These are phyloP conservation scores for Nelumbo lutea DNA, from an alignment of 164 flowering plant species.

Conservation along the genomic window DNA sequence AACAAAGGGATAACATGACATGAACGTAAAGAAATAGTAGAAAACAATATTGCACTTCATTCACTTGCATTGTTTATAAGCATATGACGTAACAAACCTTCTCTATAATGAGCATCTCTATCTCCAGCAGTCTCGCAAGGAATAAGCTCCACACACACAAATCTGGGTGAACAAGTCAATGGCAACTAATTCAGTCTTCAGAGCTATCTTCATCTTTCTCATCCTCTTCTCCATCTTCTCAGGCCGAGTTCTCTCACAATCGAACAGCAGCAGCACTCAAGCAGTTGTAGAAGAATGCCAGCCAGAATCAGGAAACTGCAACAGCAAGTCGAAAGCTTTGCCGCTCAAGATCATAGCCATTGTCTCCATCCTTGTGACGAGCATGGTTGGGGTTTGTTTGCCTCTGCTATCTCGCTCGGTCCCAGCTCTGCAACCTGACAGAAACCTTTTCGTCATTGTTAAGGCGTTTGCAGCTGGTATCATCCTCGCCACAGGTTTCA, in stretches of 20 bases:
- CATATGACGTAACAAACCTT: too few species aligned
- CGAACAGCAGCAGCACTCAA: neutral
- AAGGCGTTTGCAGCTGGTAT: conserved; percentile 31
- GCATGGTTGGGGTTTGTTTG: conserved; percentile 24
- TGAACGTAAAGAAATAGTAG: too few species aligned
- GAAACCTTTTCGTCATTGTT: conserved; percentile 18
- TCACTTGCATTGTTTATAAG: too few species aligned
- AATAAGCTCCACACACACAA: too few species aligned
- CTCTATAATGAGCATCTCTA: too few species aligned
- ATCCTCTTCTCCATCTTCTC: conserved; percentile 8
- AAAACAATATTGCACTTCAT: too few species aligned
- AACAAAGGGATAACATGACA: too few species aligned
- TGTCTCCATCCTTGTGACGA: conserved; percentile 19
- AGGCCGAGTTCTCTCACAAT: neutral
- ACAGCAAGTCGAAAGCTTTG: conserved; percentile 7
- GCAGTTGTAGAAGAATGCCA: neutral
- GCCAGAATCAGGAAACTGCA: neutral
- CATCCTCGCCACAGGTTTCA: conserved; percentile 28
- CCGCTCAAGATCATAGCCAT: conserved; percentile 26
- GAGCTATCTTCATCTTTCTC: conserved; percentile 1
- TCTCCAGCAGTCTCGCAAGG: too few species aligned
- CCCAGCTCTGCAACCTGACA: conserved; percentile 23
- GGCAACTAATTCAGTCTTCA: neutral
- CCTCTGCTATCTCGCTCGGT: conserved; percentile 16
- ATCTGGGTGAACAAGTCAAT: too few species aligned